A percentile compares a stretch with the other conserved stretches of the same genome.
These are phyloP conservation scores for Colletotrichum orbiculare DNA, from an alignment of 2,329 filamentous ascomycete species.

Conservation along the genomic window DNA sequence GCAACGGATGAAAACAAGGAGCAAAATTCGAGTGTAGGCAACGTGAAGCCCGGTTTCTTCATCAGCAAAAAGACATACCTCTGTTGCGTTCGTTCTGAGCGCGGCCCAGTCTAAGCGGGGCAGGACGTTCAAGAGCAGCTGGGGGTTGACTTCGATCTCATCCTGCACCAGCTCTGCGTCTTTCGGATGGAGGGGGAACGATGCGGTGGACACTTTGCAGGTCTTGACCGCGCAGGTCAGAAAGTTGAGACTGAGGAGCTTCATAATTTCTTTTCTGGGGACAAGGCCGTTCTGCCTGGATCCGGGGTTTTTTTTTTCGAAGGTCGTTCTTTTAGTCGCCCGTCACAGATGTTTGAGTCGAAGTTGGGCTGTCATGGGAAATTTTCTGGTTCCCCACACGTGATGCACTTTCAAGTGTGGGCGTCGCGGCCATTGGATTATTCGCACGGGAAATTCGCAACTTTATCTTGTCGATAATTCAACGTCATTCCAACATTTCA, in stretches of 20 bases:
- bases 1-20: neutral
- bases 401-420: conserved; percentile 31
- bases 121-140: conserved; percentile 86
- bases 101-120: conserved; percentile 91
- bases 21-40: conserved; percentile 3
- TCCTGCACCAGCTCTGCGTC: conserved; percentile 91
- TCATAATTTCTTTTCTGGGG: conserved; percentile 68
- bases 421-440: conserved; percentile 27
- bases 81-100: conserved; percentile 77
- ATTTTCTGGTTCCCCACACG: conserved; percentile 36
- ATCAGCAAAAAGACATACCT: conserved; percentile 65
- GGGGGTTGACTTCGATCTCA: conserved; percentile 82
- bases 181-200: conserved; percentile 91
- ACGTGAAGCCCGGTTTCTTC: neutral
- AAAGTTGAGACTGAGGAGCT: conserved; percentile 95
- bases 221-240: conserved; percentile 95
- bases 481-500: conserved; percentile 6
- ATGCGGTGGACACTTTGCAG: conserved; percentile 83
- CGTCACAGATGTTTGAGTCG: conserved; percentile 21
- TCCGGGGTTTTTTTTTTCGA: neutral
- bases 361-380: conserved; percentile 25
- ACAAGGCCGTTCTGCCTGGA: neutral
- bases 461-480: neutral
- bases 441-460: conserved; percentile 10
- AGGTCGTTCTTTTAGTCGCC: neutral